phyloP scores from a whole-genome alignment of 495 filamentous ascomycete species.

The Hypoxylon lienhwacheense region DNA sequence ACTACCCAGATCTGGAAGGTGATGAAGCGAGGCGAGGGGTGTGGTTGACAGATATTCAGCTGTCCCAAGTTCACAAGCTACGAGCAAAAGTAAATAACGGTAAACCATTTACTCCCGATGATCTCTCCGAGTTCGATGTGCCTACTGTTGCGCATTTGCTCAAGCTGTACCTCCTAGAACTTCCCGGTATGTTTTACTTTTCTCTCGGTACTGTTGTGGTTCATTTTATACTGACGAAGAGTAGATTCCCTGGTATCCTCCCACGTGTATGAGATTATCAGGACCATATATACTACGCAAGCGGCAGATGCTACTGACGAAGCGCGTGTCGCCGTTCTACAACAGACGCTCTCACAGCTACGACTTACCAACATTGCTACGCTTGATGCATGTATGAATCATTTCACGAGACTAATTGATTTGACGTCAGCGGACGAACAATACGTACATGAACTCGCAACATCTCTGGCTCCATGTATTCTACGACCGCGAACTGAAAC shows the following conservation, averaged over 20 bases:
- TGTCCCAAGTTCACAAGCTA: constrained; percentile 82
- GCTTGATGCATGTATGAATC: constrained; percentile 95
- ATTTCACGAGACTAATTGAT: constrained; percentile 96
- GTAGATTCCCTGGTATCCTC: constrained; percentile 95
- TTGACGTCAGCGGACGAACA: constrained; percentile 92
- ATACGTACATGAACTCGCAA: constrained; percentile 76
- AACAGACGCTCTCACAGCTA: constrained; percentile 92
- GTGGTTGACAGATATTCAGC: constrained; percentile 90
- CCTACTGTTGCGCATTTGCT: constrained; percentile 90
- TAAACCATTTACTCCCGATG: constrained; percentile 73
- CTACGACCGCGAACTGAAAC: constrained; percentile 83
- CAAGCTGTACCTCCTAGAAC: constrained; percentile 93
- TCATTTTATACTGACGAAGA: constrained; percentile 26
- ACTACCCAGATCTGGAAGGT: constrained; percentile 96
- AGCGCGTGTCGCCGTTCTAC: constrained; percentile 84
- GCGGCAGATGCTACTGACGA: constrained; percentile 67
- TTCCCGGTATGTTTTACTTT: constrained; percentile 70
- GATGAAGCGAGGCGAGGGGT: constrained; percentile 91
- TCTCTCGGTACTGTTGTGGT: background rate
- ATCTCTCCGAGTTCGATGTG: constrained; percentile 84
- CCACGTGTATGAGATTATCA: constrained; percentile 97
- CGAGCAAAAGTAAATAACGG: constrained; percentile 83
- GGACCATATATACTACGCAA: constrained; percentile 90
- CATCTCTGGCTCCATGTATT: constrained; percentile 79
- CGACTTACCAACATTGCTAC: constrained; percentile 97